Percentiles rank a stretch among this genome's conserved stretches.
phyloP scores from a whole-genome alignment of 352 stramenopile genomes.

The Aphanomyces astaci region DNA sequence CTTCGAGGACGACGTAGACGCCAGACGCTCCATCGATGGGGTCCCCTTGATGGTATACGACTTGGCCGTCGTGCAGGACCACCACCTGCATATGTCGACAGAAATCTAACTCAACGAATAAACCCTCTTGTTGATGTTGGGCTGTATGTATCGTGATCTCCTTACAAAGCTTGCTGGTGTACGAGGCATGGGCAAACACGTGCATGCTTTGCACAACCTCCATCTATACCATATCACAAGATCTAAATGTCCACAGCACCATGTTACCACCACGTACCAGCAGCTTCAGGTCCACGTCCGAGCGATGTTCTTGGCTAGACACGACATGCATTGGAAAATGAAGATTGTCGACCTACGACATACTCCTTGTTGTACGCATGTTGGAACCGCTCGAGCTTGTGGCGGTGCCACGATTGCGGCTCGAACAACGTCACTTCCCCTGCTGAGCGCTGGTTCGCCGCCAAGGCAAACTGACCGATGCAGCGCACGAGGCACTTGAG shows the following conservation, averaged over 20 bases:
- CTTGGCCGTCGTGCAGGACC: slow-evolving; percentile 13
- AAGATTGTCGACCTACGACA: too few species aligned
- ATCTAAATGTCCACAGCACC: too few species aligned
- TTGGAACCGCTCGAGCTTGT: slow-evolving; percentile 16
- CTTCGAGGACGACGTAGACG: slow-evolving; percentile 11
- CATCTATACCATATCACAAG: slow-evolving; percentile 13
- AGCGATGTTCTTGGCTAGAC: slow-evolving; percentile 10
- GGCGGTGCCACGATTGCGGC: slow-evolving; percentile 2
- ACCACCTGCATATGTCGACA: not conserved
- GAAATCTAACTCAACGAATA: slow-evolving; percentile 4
- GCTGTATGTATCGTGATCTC: too few species aligned
- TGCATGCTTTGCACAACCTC: slow-evolving; percentile 14
- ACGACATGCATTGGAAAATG: not conserved
- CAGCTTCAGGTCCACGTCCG: slow-evolving; percentile 15
- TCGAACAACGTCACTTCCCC: not conserved
- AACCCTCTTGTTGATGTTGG: not conserved
- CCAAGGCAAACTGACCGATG: slow-evolving; percentile 1
- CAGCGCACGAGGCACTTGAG: not conserved
- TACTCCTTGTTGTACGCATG: slow-evolving; percentile 15
- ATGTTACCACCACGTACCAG: not conserved
- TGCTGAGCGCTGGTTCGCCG: not conserved
- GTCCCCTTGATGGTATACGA: slow-evolving; percentile 20
- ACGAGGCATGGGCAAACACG: slow-evolving; percentile 9
- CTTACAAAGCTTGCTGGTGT: slow-evolving; percentile 11
- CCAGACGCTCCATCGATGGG: not conserved